Evolutionary conservation across 768 basidiomycete genomes (phyloP).

Genomic region (Clavulina sp.): DNA sequence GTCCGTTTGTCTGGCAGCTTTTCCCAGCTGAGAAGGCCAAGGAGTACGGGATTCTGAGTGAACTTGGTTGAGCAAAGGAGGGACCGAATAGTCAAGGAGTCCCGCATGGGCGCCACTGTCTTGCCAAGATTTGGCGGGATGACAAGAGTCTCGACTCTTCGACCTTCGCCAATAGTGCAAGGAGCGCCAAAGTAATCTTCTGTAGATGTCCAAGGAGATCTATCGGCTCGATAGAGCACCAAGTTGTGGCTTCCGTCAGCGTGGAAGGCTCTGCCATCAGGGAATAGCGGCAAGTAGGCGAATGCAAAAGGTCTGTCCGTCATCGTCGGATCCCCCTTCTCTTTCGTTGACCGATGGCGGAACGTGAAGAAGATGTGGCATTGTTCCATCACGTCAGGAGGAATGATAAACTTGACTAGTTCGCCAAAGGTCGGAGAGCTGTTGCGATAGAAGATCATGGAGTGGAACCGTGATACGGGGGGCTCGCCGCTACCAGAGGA

Average conservation of each 20-base stretch:
- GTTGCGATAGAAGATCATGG: constrained; percentile 79
- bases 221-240: constrained; percentile 71
- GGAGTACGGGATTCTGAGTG: constrained; percentile 76
- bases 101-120: constrained; percentile 50
- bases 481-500: constrained; percentile 78
- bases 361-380: constrained; percentile 96
- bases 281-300: constrained; percentile 77
- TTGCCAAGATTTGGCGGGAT: constrained; percentile 45
- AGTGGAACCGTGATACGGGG: constrained; percentile 61
- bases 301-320: constrained; percentile 77
- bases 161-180: constrained; percentile 36
- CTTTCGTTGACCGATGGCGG: constrained; percentile 33
- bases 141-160: constrained; percentile 39
- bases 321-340: not conserved
- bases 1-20: constrained; percentile 40
- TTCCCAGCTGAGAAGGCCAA: constrained; percentile 71
- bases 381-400: constrained; percentile 42
- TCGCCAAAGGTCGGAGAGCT: constrained; percentile 86
- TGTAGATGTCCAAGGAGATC: constrained; percentile 33
- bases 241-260: constrained; percentile 81
- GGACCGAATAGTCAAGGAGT: constrained; percentile 65
- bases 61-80: constrained; percentile 85
- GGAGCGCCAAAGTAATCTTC: constrained; percentile 59
- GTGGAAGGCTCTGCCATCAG: constrained; percentile 56
- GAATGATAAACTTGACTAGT: constrained; percentile 72